Evolutionary conservation across 495 filamentous ascomycete genomes (phyloP), one percentile per base, ranked within the genome.

Genomic region (Apodospora peruviana): DNA sequence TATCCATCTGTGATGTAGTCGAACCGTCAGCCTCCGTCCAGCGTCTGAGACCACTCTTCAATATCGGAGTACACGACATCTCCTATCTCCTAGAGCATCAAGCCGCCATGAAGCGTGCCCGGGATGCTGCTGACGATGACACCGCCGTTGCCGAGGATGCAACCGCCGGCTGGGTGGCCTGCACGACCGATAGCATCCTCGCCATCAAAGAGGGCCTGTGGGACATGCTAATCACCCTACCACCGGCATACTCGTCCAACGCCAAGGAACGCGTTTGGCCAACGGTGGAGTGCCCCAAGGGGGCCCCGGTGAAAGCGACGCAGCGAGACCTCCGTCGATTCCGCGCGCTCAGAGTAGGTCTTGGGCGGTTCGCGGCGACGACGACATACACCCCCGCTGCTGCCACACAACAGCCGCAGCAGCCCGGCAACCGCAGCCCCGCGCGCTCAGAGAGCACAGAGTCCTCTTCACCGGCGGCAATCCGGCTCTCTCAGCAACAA

Each of bases 121-220:
- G 48, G 11, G 55, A 47, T 45, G 50, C 59, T 10, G 59, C 64
- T 21, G 47, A 48, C 12, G 49, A 58, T 39, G 45, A 50, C 12
- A 40, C 51, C 5, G 43, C 45, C 22, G 34, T 43, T 40, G 39
- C 51, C 16, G 67, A 74, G 11, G 84, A 83, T 29, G 61, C 68
- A 19, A 76, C 78, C 10, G 73, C 79, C 1, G 83, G 87, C 11
- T 97, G 90, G 91, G 80, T 95, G 39, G 93, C 93, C 1, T 96
- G 91, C 64, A 93, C 91, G 24, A 97, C 93, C 19, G 93, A 98
- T 64, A 90, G 83, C 58, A 86, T 98, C 44, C 76, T 98, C 29
- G 80, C 78, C 48, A 85, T 86, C 66, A 98, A 96, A 65, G 74
- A 80, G 22, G 74, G 83, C 16, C 83, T 97, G 17, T 98, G 88